phyloP scores from a whole-genome alignment of 179 eudicot genomes.

The Silene vulgaris region DNA sequence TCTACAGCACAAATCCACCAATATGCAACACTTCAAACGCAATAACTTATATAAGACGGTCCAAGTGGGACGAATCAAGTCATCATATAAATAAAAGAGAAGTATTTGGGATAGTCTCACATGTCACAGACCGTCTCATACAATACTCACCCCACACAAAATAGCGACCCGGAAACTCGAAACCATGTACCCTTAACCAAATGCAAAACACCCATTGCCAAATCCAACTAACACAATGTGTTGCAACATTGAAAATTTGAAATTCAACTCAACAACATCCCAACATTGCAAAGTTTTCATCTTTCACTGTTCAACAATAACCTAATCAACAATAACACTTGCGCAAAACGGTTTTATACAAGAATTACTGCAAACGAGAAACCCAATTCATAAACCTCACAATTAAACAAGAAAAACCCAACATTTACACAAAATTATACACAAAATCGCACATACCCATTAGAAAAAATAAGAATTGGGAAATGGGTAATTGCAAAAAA shows the following conservation, averaged over 20 bases:
- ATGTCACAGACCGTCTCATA: not conserved
- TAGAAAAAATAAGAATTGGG: not conserved
- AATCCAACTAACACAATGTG: not conserved
- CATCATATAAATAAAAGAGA: not conserved
- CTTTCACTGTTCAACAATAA: slow-evolving; percentile 14
- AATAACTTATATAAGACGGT: not conserved
- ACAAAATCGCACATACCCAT: not conserved
- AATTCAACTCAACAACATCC: not conserved
- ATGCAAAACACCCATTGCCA: not conserved
- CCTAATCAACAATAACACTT: slow-evolving; percentile 7
- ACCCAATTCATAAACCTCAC: not conserved
- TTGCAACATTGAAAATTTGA: not conserved
- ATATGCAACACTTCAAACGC: not conserved
- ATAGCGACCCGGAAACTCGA: not conserved
- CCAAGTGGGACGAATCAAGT: not conserved
- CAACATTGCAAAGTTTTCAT: not conserved
- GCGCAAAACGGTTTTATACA: no score
- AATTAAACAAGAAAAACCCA: slow-evolving; percentile 1
- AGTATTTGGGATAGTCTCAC: not conserved
- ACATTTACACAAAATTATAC: not conserved
- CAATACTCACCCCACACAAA: not conserved
- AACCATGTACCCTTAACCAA: not conserved
- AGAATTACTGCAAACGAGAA: no score
- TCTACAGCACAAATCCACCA: not conserved
- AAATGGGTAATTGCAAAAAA: not conserved